Evolutionary conservation across 2,329 filamentous ascomycete genomes (phyloP).

Genomic region (Hortaea sp.): DNA sequence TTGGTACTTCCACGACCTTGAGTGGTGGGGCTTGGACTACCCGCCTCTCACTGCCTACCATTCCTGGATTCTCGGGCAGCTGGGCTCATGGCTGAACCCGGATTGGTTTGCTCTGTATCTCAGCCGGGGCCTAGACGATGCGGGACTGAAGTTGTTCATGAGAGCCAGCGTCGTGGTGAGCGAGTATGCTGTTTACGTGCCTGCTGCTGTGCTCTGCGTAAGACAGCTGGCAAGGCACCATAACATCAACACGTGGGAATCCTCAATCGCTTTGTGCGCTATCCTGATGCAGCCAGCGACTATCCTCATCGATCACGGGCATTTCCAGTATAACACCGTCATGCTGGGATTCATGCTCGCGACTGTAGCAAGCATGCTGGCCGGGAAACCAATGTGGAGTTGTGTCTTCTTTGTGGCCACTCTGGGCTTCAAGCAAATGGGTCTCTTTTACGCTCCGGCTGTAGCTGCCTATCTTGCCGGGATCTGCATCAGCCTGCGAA

Average conservation of each 20-base stretch:
- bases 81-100: constrained; percentile 68
- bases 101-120: constrained; percentile 78
- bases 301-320: constrained; percentile 88
- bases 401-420: constrained; percentile 89
- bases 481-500: constrained; percentile 65
- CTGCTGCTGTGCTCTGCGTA: constrained; percentile 75
- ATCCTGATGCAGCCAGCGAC: constrained; percentile 86
- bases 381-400: constrained; percentile 75
- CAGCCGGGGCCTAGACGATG: constrained; percentile 73
- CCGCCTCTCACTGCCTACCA: constrained; percentile 96
- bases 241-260: constrained; percentile 66
- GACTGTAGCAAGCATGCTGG: constrained; percentile 78
- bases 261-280: constrained; percentile 74
- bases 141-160: constrained; percentile 86
- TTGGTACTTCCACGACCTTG: constrained; percentile 95
- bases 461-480: constrained; percentile 89
- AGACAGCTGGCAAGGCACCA: constrained; percentile 68
- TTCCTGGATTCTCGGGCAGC: constrained; percentile 84
- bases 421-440: constrained; percentile 99
- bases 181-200: constrained; percentile 83
- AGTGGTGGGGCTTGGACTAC: constrained; percentile 98
- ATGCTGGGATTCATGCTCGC: constrained; percentile 90
- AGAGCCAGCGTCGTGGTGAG: constrained; percentile 81
- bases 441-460: constrained; percentile 87
- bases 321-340: constrained; percentile 97